Conservation (phyloP, 345 rosid species). For the Eutrema yunnanense region DNA sequence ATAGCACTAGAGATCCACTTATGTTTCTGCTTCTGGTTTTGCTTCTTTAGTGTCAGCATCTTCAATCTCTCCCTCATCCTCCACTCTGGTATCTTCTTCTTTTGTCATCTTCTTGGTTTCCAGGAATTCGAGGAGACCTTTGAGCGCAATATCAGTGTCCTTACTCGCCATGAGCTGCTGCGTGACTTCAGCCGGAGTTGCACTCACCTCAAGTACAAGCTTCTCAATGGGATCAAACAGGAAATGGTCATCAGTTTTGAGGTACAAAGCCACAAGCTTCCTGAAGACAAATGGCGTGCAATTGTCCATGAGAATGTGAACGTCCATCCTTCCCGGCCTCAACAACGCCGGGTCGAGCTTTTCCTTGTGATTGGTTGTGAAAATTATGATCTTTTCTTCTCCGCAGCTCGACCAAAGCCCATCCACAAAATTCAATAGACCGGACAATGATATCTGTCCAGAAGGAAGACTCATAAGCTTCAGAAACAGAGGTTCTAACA, state of each 20-base stretch:
- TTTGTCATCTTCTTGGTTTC: constrained; percentile 14
- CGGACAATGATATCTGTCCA: constrained; percentile 22
- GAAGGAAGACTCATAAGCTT: background rate
- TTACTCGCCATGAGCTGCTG: constrained; percentile 32
- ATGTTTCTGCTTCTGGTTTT: background rate
- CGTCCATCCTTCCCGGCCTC: constrained; percentile 29
- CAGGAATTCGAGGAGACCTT: background rate
- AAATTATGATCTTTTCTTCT: constrained; percentile 29
- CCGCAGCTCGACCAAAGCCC: constrained; percentile 35
- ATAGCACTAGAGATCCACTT: background rate
- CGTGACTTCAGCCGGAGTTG: constrained; percentile 30
- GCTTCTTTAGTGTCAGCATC: constrained; percentile 10
- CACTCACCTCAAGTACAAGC: constrained; percentile 10
- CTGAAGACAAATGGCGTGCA: constrained; percentile 29
- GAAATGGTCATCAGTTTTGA: constrained; percentile 5
- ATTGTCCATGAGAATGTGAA: constrained; percentile 29
- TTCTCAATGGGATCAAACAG: constrained; percentile 27
- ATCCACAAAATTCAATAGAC: constrained; percentile 30
- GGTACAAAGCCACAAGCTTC: constrained; percentile 28
- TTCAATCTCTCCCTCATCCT: constrained; percentile 20
- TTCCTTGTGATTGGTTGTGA: constrained; percentile 31
- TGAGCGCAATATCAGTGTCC: constrained; percentile 13
- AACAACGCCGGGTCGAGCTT: constrained; percentile 30
- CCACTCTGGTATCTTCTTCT: constrained; percentile 13
- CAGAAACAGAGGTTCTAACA: background rate